These are phyloP conservation scores for Poa pratensis DNA, from an alignment of 176 grass and related monocot species.

Conservation along the genomic window DNA sequence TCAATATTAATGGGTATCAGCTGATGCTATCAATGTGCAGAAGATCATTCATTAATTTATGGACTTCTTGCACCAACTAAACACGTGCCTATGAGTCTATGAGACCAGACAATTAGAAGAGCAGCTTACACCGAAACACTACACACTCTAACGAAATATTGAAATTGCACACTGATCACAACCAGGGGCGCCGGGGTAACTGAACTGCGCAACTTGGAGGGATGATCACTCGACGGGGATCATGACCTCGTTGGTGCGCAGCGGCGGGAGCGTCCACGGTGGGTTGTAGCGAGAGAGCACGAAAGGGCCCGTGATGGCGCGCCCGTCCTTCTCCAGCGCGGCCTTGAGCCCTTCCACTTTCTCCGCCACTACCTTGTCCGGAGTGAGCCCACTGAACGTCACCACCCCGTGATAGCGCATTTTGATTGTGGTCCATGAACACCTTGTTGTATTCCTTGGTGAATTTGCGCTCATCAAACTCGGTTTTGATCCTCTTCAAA, in stretches of 20 bases:
- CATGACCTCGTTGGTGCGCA: slow-evolving; percentile 96
- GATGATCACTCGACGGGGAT: slow-evolving; percentile 67
- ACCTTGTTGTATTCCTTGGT: slow-evolving; percentile 63
- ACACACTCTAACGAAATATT: background rate
- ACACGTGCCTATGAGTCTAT: background rate
- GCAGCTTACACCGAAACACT: background rate
- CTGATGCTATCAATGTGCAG: background rate
- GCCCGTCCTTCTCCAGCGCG: slow-evolving; percentile 75
- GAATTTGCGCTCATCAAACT: too few relatives aligned
- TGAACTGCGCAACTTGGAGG: background rate
- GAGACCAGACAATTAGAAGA: background rate
- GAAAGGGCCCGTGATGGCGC: slow-evolving; percentile 55
- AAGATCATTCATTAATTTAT: slow-evolving; percentile 14
- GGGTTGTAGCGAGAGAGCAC: slow-evolving; percentile 89
- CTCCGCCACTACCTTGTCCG: slow-evolving; percentile 66
- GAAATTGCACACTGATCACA: too few relatives aligned
- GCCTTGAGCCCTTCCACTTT: slow-evolving; percentile 68
- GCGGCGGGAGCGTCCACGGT: slow-evolving; percentile 85
- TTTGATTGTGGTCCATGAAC: too few relatives aligned
- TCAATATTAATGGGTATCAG: background rate
- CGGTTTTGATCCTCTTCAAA: too few relatives aligned
- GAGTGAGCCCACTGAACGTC: slow-evolving; percentile 73
- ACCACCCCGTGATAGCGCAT: too few relatives aligned
- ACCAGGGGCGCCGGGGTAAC: too few relatives aligned
- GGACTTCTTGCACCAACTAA: background rate